Evolutionary conservation across 2,329 filamentous ascomycete species (phyloP), one percentile per base, ranked within the genome.

Genomic region (Fusarium sp.): DNA sequence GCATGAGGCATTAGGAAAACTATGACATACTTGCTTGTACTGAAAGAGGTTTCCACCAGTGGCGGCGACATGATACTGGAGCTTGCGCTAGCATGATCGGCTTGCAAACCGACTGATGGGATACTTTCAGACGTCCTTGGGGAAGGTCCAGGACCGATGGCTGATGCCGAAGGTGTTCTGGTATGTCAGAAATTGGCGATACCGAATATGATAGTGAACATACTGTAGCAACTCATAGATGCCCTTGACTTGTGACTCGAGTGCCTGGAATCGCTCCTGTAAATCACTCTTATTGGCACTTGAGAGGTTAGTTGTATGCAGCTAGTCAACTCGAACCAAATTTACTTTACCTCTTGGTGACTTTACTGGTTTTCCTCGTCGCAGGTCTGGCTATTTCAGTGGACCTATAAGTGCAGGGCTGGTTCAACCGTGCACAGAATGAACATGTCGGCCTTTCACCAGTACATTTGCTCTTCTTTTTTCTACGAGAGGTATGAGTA

Each of bases 391-490:
- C 10, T 14, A 6, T 6, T 3, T 39, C 49, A 3, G 25, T 7
- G 0, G 33, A 29, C 6, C 17, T 37, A n/a, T 63, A 63, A 21
- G 42, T 40, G 9, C 42, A 63, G 5, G 20, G 4, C 8, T 63
- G 59, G 2, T 45, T 39, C 1, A 63, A 14, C 6, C 58, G 42
- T 7, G 11, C 4, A 23, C 59, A 63, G 3, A 63, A 63, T 3
- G 59, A 63, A 17, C 58, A 63, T 17, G n/a, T 39, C 4, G 59
- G 59, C 6, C 11, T 36, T 36, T 63, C 58, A 7, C 49, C 58
- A 0, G 58, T 48, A 4, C 59, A 63, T 23, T 57, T 63, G 7
- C 49, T 63, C 36, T 63, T 63, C 59, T 63, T 63, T 18, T 37
- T 40, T 1, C 58, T 63, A 6, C 0, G 15, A 2, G 0, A 9